A percentile compares a stretch with the other conserved stretches of the same genome.
Conservation (phyloP, 2,329 filamentous ascomycete species). For the Aspergillus calidoustus region DNA sequence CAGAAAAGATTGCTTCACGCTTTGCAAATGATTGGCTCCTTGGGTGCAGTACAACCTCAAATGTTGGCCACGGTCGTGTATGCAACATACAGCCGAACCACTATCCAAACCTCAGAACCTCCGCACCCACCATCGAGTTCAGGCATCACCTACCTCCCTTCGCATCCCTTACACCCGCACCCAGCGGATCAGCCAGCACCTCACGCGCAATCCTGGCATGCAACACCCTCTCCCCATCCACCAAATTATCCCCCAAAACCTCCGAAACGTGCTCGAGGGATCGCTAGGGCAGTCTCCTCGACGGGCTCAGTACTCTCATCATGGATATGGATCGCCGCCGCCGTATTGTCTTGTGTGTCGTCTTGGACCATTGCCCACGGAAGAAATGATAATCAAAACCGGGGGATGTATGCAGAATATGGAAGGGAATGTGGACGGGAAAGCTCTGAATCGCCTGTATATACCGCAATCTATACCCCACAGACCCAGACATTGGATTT, state of each 20-base stretch:
- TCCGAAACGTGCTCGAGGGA: slow-evolving; percentile 24
- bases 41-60: too few species aligned
- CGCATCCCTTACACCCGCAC: neutral
- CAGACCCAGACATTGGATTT: neutral
- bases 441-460: neutral
- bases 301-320: neutral
- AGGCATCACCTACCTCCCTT: neutral
- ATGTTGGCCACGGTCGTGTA: too few species aligned
- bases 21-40: too few species aligned
- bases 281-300: neutral
- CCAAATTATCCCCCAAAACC: slow-evolving; percentile 19
- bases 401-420: too few species aligned
- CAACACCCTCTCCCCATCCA: neutral
- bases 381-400: too few species aligned
- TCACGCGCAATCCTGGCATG: neutral
- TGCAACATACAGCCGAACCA: too few species aligned
- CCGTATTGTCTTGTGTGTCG: neutral
- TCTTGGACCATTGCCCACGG: neutral
- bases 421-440: too few species aligned
- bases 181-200: neutral
- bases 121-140: neutral
- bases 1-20: too few species aligned
- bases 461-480: neutral
- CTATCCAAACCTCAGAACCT: too few species aligned
- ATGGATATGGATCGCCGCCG: neutral